Evolutionary conservation across 805 yeast genomes (phyloP).

Genomic region (Saccharomycopsis microspora): DNA sequence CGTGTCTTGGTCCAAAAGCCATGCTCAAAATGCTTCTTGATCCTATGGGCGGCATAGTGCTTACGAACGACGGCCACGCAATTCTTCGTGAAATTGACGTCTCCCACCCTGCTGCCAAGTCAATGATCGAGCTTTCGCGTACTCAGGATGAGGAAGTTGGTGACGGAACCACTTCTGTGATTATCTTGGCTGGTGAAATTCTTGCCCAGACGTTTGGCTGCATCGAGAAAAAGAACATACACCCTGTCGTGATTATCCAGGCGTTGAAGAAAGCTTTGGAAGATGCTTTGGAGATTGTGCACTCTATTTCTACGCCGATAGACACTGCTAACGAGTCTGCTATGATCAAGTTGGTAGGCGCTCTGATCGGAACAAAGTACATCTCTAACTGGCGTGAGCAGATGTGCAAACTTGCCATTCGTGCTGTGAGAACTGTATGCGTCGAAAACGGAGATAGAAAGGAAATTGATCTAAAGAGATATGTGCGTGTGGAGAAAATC

Average conservation of each 20-base stretch:
- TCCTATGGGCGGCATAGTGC: conserved; percentile 88
- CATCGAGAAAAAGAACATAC: conserved; percentile 81
- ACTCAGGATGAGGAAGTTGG: conserved; percentile 94
- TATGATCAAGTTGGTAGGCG: conserved; percentile 74
- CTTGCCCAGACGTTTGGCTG: conserved; percentile 92
- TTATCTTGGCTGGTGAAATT: conserved; percentile 93
- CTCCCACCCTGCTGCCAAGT: conserved; percentile 98
- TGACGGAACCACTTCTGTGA: conserved; percentile 96
- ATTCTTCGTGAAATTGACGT: conserved; percentile 94
- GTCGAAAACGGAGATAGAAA: conserved; percentile 38
- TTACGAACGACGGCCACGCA: conserved; percentile 98
- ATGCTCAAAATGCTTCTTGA: conserved; percentile 97
- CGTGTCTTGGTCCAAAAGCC: conserved; percentile 98
- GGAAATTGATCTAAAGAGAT: conserved; percentile 89
- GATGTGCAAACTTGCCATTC: conserved; percentile 82
- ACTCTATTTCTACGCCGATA: conserved; percentile 71
- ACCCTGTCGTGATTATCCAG: conserved; percentile 91
- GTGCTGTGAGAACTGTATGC: conserved; percentile 78
- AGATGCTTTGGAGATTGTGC: conserved; percentile 84
- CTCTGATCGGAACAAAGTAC: conserved; percentile 94
- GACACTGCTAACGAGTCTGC: conserved; percentile 78
- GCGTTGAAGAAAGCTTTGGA: conserved; percentile 84
- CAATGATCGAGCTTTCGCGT: conserved; percentile 93
- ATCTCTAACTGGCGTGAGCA: conserved; percentile 80
- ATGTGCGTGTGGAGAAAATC: conserved; percentile 86